Conservation (phyloP, 129 eudicot species). For the Arctium lappa region DNA sequence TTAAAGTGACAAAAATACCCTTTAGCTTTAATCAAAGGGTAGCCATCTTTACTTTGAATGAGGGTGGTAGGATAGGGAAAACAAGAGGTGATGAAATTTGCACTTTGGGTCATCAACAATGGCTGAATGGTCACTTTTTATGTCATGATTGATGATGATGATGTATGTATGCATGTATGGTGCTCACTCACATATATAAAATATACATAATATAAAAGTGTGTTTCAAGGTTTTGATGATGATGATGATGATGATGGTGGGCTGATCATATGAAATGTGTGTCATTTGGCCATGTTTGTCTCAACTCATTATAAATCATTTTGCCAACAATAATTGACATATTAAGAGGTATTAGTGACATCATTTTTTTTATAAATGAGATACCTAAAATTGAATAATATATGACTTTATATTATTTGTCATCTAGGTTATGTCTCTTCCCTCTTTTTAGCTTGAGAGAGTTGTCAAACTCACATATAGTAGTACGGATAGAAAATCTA, state of each 20-base stretch:
- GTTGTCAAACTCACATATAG: not conserved
- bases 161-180: constrained; percentile 20
- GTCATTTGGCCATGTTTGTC: constrained; percentile 34
- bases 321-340: not conserved
- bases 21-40: constrained; percentile 73
- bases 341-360: not conserved
- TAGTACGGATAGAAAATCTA: no score
- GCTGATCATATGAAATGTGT: constrained; percentile 4
- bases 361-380: not conserved
- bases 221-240: constrained; percentile 15
- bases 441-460: not conserved
- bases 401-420: not conserved
- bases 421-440: not conserved
- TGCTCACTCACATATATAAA: constrained; percentile 23
- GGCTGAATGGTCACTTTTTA: constrained; percentile 42
- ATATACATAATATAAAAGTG: constrained; percentile 30
- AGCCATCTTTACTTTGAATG: constrained; percentile 42
- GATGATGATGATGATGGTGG: constrained; percentile 9
- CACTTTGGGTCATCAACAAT: constrained; percentile 57
- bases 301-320: not conserved
- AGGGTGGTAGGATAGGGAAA: constrained; percentile 28
- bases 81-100: constrained; percentile 66
- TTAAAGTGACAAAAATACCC: constrained; percentile 72
- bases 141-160: constrained; percentile 34
- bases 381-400: not conserved